Evolutionary conservation across 2,329 filamentous ascomycete species (phyloP).

Genomic region (Dendryphion nanum): DNA sequence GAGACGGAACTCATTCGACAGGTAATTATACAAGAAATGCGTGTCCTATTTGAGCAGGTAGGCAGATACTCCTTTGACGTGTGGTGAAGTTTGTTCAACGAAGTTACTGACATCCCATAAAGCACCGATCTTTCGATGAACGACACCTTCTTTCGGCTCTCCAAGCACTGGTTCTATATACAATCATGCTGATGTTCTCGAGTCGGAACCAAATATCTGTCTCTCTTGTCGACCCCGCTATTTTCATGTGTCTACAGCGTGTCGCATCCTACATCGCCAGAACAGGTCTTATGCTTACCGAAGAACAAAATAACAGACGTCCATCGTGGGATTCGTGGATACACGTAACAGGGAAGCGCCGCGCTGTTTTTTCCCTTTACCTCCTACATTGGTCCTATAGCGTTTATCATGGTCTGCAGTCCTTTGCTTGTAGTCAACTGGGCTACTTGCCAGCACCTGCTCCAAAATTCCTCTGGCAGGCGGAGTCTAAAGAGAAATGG

Average conservation of each 20-base stretch:
- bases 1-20: constrained; percentile 29
- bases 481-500: constrained; percentile 34
- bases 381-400: constrained; percentile 42
- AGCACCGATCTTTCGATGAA: constrained; percentile 36
- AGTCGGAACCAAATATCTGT: constrained; percentile 16
- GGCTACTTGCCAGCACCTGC: constrained; percentile 41
- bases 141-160: constrained; percentile 33
- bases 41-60: constrained; percentile 32
- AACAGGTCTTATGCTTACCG: constrained; percentile 36
- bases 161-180: constrained; percentile 40
- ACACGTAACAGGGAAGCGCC: constrained; percentile 58
- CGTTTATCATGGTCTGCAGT: constrained; percentile 32
- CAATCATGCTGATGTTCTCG: constrained; percentile 41
- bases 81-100: no score
- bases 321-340: constrained; percentile 41
- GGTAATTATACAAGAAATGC: constrained; percentile 34
- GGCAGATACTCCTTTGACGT: no score
- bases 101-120: constrained; percentile 1
- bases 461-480: constrained; percentile 41
- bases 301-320: constrained; percentile 29
- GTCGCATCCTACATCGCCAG: constrained; percentile 30
- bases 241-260: constrained; percentile 32
- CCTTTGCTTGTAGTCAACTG: constrained; percentile 39
- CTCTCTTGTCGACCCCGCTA: constrained; percentile 16
- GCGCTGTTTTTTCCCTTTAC: constrained; percentile 37